Evolutionary conservation across 2,329 filamentous ascomycete species (phyloP), one percentile per base, ranked within the genome.

Genomic region (Phialophora chinensis): DNA sequence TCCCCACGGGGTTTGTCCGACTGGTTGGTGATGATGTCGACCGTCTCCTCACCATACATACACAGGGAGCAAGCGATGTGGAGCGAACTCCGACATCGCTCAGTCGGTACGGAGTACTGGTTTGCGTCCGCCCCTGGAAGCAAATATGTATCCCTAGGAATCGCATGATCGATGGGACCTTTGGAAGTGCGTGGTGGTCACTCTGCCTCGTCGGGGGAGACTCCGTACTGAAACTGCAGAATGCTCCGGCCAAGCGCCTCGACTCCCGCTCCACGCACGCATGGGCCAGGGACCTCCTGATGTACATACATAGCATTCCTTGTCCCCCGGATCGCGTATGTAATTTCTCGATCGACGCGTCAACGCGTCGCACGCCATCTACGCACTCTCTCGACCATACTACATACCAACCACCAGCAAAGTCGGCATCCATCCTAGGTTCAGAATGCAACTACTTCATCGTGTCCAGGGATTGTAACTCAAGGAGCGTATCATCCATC

Each of bases 81-180:
- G 49, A 52, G 49, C 25, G 49, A 52, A 52, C 49, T 52, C 49
- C 49, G 49, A 52, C 49, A 52, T 52, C 49, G 49, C 49, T 52
- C 17, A 17, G 11, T 17, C 12, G 2, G 27, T 27, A 27, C 27
- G 27, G 7, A 31, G 38, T 17, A 3, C 38, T n/a, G 17, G 3
- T 17, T 44, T n/a, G 17, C 38, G 17, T 44, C 27, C 4, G 14
- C n/a, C 2, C 1, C 38, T 44, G 5, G 17, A 44, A 44, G 6
- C 17, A 44, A 42, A 44, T n/a, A 27, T 27, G 27, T 27, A 8
- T 44, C 17, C 38, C 6, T 20, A n/a, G 1, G 14, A 7, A 44
- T 7, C 38, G 6, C 7, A 8, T n/a, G 38, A n/a, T 44, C 1
- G 17, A 44, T 12, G 1, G 2, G 23, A 2, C 2, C 38, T 44